Conservation (phyloP, 2,329 filamentous ascomycete species). For the Fusarium euwallaceae region DNA sequence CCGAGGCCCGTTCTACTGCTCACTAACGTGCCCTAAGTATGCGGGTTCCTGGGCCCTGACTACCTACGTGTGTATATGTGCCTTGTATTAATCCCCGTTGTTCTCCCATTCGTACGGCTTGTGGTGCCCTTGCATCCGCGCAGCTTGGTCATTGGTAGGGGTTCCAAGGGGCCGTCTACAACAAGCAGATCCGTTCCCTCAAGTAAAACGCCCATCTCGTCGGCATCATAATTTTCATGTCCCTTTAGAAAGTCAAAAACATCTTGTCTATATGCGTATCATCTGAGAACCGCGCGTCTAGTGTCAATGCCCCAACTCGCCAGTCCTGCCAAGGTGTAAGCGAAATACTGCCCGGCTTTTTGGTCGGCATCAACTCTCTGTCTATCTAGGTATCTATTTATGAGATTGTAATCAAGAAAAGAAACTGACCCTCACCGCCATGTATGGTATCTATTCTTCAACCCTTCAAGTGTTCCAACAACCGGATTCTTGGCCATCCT, state of each 20-base stretch:
- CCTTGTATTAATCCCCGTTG: slow-evolving; percentile 18
- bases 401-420: slow-evolving; percentile 12
- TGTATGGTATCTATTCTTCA: slow-evolving; percentile 38
- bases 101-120: background rate
- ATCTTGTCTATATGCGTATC: slow-evolving; percentile 18
- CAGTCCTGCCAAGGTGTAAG: slow-evolving; percentile 1
- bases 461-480: background rate
- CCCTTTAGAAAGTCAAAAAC: background rate
- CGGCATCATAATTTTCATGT: background rate
- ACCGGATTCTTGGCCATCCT: background rate
- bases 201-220: background rate
- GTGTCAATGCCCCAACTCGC: slow-evolving; percentile 3
- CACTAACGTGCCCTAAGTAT: background rate
- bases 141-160: background rate
- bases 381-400: slow-evolving; percentile 9
- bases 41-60: slow-evolving; percentile 8
- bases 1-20: slow-evolving; percentile 12
- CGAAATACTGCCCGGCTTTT: background rate
- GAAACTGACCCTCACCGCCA: slow-evolving; percentile 14
- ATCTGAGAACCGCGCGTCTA: background rate
- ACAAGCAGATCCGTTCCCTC: background rate
- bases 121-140: slow-evolving; percentile 5
- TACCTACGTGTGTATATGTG: slow-evolving; percentile 11
- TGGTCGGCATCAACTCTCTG: slow-evolving; percentile 20
- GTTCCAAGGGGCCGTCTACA: background rate